Evolutionary conservation across 164 flowering plant genomes (phyloP), one percentile per base, ranked within the genome.

Genomic region (Macadamia integrifolia): DNA sequence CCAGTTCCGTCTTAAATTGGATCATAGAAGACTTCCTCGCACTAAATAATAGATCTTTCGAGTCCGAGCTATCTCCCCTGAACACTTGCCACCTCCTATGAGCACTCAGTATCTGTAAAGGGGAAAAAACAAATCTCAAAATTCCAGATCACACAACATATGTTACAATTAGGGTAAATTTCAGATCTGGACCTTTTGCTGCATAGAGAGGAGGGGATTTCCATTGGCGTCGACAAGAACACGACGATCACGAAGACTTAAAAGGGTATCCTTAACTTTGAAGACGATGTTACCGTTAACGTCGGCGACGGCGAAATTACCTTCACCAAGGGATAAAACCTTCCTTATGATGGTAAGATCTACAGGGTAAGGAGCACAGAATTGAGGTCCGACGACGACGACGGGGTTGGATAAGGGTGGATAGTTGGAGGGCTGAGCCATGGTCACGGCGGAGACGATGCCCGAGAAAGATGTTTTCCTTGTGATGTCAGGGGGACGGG

Each of bases 291-390:
- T 80, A 17, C 83, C 87, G 50, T 83, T 81, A 7, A 61, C 58
- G 65, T 89, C 92, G 0, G 80, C 77, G 32, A 86, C 81, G 5
- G 53, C 75, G 18, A 87, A 87, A 65, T 66, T 80, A 6, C 86
- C 86, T 2, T 86, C 89, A 0, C 73, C 66, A 7, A 82, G n/a
- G 55, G 83, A 76, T 59, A 83, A 15, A 1, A 83, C 65, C 76
- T 81, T 80, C 49, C 72, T 71, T 6, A 74, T 72, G 2, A 87
- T 67, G 9, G 77, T 70, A 1, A 89, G 83, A 69, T 89, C 89
- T 0, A 87, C 74, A 0, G 84, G 80, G 67, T 80, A 74, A 0
- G 84, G 81, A 12, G 76, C 64, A 32, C 82, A 78, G 71, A 62
- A 89, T 18, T 81, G 86, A 0, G 78, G 78, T 29, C 81, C 74